Evolutionary conservation across 331 rosid species (phyloP).

Genomic region (Erythrophleum ivorense): DNA sequence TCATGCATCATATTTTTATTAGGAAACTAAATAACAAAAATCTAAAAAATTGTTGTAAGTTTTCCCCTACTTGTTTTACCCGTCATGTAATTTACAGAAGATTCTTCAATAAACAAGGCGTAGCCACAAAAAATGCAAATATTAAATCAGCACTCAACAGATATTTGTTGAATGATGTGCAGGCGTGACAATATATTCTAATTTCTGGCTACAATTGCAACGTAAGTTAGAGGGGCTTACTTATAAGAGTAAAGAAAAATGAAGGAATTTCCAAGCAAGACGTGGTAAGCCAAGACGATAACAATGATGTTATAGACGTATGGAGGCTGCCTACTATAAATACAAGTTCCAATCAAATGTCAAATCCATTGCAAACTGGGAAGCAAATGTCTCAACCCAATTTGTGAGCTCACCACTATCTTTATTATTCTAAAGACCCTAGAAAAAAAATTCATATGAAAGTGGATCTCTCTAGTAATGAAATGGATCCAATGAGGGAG

Average conservation of each 20-base stretch:
- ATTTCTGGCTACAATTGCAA: slow-evolving; percentile 18
- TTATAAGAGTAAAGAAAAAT: not conserved
- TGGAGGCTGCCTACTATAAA: slow-evolving; percentile 15
- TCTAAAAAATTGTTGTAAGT: not conserved
- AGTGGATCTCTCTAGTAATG: too few relatives aligned
- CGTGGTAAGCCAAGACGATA: slow-evolving; percentile 33
- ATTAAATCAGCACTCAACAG: slow-evolving; percentile 22
- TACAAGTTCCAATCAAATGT: slow-evolving; percentile 42
- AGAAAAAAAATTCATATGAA: slow-evolving; percentile 36
- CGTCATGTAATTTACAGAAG: not conserved
- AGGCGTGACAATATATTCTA: slow-evolving; percentile 4
- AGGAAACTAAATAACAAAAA: not conserved
- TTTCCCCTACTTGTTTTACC: not conserved
- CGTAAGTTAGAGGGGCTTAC: slow-evolving; percentile 34
- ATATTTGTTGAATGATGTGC: slow-evolving; percentile 26
- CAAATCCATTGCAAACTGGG: slow-evolving; percentile 79
- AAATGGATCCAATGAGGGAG: too few relatives aligned
- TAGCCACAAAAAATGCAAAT: slow-evolving; percentile 36
- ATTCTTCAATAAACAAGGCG: slow-evolving; percentile 5
- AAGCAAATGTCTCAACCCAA: slow-evolving; percentile 73
- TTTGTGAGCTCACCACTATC: slow-evolving; percentile 63
- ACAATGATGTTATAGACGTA: slow-evolving; percentile 17
- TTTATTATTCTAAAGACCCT: slow-evolving; percentile 63
- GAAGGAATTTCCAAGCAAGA: slow-evolving; percentile 33
- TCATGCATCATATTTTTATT: not conserved